Evolutionary conservation across 352 stramenopile genomes (phyloP), one percentile per base, ranked within the genome.

Genomic region (Pythium insidiosum): DNA sequence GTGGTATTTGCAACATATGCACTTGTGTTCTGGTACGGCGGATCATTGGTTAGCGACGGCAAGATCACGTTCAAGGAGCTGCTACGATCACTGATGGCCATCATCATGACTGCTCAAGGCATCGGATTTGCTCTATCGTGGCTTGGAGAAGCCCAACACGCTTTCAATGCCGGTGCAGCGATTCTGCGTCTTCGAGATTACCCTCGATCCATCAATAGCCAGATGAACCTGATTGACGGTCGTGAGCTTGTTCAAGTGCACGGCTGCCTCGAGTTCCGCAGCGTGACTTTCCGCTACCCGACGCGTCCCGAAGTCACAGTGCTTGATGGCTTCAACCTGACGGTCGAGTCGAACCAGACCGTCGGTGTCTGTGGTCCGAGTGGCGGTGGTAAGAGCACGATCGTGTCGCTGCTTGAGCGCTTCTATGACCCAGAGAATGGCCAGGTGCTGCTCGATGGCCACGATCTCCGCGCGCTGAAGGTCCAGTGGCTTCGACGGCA

Each of bases 301-400:
- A 75, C 52, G 2, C 67, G 81, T 11, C 73, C 71, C 0, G 51
- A 83, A 2, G 58, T 71, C 5, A 63, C 54, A 5, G 74, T 97
- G 33, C 76, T 97, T 19, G 73, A 82, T 20, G 55, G 69, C 42
- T 76, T 96, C 47, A 88, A 79, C 48, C 57, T 98, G 5, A 68
- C 70, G 4, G 77, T 93, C 29, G 66, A 81, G 22, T 29, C 71
- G 22, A 73, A 73, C 0, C 56, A 81, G 34, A 86, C 71, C 1
- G 72, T 84, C 0, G 75, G 66, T 1, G 66, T 88, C 43, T 75
- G 72, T 31, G 66, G 66, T 15, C 36, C 49, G 11, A 56, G 40
- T 19, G 66, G 66, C 29, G 52, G 49, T 37, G 66, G 66, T 43
- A 63, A 63, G 46, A 60, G 47, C 23, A 66, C 58, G 28, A 37